These are phyloP conservation scores for Spergularia bocconei DNA, from an alignment of 148 eudicot genomes.

Conservation along the genomic window DNA sequence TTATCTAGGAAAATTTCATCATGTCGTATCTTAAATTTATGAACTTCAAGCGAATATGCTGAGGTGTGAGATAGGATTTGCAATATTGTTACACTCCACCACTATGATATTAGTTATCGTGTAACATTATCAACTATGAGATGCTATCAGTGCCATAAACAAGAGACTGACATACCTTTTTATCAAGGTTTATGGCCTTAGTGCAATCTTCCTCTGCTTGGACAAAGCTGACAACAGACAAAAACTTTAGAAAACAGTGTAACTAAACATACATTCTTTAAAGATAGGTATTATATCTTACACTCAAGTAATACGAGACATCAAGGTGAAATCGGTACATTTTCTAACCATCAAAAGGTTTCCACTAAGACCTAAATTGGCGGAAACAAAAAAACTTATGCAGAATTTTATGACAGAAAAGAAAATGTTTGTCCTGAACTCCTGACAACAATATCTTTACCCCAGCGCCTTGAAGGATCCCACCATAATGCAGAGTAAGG, in stretches of 20 bases:
- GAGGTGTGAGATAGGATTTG: not conserved
- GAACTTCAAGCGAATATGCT: not conserved
- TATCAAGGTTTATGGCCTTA: conserved; percentile 82
- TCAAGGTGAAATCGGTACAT: not conserved
- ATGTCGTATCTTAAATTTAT: not conserved
- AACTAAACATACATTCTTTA: not conserved
- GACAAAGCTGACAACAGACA: conserved; percentile 47
- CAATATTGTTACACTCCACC: not conserved
- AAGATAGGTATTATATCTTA: not conserved
- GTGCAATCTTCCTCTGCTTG: conserved; percentile 88
- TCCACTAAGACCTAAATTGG: not conserved
- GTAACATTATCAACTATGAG: not conserved
- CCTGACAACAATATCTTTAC: too few species aligned
- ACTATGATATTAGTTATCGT: not conserved
- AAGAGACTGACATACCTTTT: conserved; percentile 48
- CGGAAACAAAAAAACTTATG: not conserved
- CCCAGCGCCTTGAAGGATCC: too few species aligned
- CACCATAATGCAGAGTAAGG: too few species aligned
- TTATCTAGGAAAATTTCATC: not conserved
- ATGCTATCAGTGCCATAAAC: conserved; percentile 1
- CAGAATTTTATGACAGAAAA: not conserved
- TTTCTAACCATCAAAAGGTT: not conserved
- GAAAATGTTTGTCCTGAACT: not conserved
- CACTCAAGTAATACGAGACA: not conserved
- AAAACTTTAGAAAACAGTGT: conserved; percentile 4